Evolutionary conservation across 169 alveolate species (phyloP).

Genomic region (Amoebophrya sp.): DNA sequence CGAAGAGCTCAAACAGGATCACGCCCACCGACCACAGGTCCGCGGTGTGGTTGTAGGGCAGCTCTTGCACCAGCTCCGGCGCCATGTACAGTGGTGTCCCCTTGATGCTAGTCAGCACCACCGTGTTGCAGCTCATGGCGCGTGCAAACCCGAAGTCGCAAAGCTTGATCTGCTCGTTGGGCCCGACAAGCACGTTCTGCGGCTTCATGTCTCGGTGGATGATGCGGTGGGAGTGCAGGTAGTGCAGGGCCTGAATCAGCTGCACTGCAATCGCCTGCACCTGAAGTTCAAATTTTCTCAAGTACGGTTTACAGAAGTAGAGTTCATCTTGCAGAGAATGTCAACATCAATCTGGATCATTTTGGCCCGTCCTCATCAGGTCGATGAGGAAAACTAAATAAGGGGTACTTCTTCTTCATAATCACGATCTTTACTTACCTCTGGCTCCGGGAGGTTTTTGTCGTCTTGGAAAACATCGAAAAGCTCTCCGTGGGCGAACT

Average conservation of each 20-base stretch:
- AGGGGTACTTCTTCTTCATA: slow-evolving; percentile 36
- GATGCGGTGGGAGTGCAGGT: slow-evolving; percentile 72
- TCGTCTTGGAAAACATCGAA: slow-evolving; percentile 82
- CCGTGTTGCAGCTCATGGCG: slow-evolving; percentile 75
- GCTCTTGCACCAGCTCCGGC: slow-evolving; percentile 79
- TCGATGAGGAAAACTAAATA: neutral
- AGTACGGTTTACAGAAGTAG: too few species aligned
- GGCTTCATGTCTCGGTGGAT: slow-evolving; percentile 87
- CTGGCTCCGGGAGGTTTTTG: slow-evolving; percentile 69
- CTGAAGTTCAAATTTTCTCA: neutral
- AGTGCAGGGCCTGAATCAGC: slow-evolving; percentile 64
- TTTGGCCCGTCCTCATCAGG: too few species aligned
- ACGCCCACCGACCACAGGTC: slow-evolving; percentile 86
- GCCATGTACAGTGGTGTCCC: slow-evolving; percentile 82
- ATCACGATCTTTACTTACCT: slow-evolving; percentile 70
- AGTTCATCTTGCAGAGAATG: too few species aligned
- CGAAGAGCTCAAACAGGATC: slow-evolving; percentile 77
- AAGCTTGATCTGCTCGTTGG: slow-evolving; percentile 74
- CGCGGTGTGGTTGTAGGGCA: slow-evolving; percentile 81
- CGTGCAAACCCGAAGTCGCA: slow-evolving; percentile 86
- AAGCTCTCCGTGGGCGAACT: slow-evolving; percentile 83
- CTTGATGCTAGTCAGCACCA: slow-evolving; percentile 73
- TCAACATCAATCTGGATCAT: too few species aligned
- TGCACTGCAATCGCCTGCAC: slow-evolving; percentile 42
- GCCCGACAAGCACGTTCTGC: slow-evolving; percentile 71